Percentiles rank a stretch among this genome's conserved stretches.
Evolutionary conservation across 805 yeast genomes (phyloP).

Genomic region (Starmerella bombi): DNA sequence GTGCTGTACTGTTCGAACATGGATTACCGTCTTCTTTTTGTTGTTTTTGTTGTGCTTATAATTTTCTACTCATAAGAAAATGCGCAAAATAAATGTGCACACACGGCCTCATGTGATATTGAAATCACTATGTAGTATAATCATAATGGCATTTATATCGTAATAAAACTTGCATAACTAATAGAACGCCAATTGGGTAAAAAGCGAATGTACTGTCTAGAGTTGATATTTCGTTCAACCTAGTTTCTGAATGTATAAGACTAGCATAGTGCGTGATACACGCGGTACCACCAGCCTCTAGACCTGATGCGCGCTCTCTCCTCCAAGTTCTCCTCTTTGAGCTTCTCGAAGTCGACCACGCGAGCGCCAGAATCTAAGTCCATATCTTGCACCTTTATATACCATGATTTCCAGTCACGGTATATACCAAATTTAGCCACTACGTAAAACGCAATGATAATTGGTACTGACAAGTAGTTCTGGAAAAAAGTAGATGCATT

Average conservation of each 20-base stretch:
- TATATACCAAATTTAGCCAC: constrained; percentile 8
- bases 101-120: no score
- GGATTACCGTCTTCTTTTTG: no score
- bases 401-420: constrained; percentile 11
- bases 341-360: constrained; percentile 12
- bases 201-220: no score
- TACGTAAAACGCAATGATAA: constrained; percentile 24
- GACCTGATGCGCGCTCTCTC: constrained; percentile 5
- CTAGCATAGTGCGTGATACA: neutral
- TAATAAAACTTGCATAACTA: no score
- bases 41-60: no score
- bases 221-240: neutral
- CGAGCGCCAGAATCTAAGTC: constrained; percentile 19
- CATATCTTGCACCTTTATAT: constrained; percentile 11
- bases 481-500: constrained; percentile 36
- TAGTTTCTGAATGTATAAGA: neutral
- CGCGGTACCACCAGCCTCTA: neutral
- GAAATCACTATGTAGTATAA: neutral
- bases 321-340: constrained; percentile 11
- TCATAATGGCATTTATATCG: no score
- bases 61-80: no score
- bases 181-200: no score
- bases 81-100: no score
- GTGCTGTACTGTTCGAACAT: no score
- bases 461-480: constrained; percentile 38